Evolutionary conservation across 768 basidiomycete genomes (phyloP).

Genomic region (Dacryopinax primogenitus): DNA sequence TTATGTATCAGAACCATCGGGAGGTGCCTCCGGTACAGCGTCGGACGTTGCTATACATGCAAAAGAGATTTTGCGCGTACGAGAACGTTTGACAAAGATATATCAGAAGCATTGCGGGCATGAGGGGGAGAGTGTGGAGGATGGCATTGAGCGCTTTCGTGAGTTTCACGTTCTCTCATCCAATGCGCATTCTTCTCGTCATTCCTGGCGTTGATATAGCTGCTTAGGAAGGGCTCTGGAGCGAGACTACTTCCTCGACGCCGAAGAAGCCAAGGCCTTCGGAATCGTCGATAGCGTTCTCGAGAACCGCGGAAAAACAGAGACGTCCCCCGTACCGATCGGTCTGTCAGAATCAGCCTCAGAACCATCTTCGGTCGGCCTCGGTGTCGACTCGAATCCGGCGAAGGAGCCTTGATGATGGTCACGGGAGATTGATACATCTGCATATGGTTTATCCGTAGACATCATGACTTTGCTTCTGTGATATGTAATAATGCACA

Average conservation of each 20-base stretch:
- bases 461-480: background rate
- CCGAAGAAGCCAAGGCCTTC: slow-evolving; percentile 78
- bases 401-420: background rate
- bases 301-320: slow-evolving; percentile 29
- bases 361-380: background rate
- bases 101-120: slow-evolving; percentile 77
- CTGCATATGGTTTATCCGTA: background rate
- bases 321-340: background rate
- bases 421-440: background rate
- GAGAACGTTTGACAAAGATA: slow-evolving; percentile 70
- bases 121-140: slow-evolving; percentile 48
- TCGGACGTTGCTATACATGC: slow-evolving; percentile 97
- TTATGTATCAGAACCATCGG: slow-evolving; percentile 66
- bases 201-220: background rate
- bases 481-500: too few species aligned
- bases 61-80: slow-evolving; percentile 83
- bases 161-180: slow-evolving; percentile 23
- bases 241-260: slow-evolving; percentile 73
- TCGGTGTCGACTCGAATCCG: background rate
- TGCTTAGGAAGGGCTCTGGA: slow-evolving; percentile 70
- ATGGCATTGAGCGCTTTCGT: slow-evolving; percentile 70
- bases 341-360: background rate
- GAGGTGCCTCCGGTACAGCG: slow-evolving; percentile 90
- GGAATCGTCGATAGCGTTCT: slow-evolving; percentile 89
- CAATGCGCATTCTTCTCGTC: slow-evolving; percentile 17